phyloP scores from a whole-genome alignment of 2,329 filamentous ascomycete genomes.

The Cladophialophora chaetospira region DNA sequence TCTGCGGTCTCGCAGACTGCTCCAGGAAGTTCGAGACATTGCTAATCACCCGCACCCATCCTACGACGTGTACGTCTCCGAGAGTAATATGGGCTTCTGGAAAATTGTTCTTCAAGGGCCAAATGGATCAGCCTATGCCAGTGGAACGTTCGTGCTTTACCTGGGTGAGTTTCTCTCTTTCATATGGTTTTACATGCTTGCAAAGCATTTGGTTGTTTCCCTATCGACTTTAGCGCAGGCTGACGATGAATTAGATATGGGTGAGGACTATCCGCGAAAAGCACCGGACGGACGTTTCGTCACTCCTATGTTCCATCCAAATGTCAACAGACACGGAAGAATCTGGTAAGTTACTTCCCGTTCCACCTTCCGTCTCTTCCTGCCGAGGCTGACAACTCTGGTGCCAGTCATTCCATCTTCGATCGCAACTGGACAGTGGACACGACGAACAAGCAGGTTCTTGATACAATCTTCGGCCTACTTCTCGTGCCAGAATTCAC shows the following conservation, averaged over 20 bases:
- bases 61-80: slow-evolving; percentile 45
- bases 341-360: slow-evolving; percentile 42
- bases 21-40: slow-evolving; percentile 40
- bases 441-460: slow-evolving; percentile 37
- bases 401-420: slow-evolving; percentile 21
- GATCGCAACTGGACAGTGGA: slow-evolving; percentile 42
- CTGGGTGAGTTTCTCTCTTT: too few species aligned
- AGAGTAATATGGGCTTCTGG: slow-evolving; percentile 44
- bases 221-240: too few species aligned
- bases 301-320: slow-evolving; percentile 43
- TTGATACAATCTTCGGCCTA: slow-evolving; percentile 41
- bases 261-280: slow-evolving; percentile 40
- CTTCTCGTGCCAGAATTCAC: slow-evolving; percentile 39
- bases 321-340: slow-evolving; percentile 42
- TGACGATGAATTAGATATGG: slow-evolving; percentile 42
- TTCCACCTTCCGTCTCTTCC: background rate
- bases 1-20: slow-evolving; percentile 11
- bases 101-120: slow-evolving; percentile 45
- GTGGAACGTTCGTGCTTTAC: slow-evolving; percentile 41
- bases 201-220: too few species aligned
- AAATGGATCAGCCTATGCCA: slow-evolving; percentile 36
- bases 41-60: slow-evolving; percentile 35
- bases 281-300: slow-evolving; percentile 41
- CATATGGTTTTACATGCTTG: too few species aligned
- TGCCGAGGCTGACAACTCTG: background rate